Base-by-base conservation (phyloP, 768 basidiomycete genomes). In the Boletus eberwhitei region DNA sequence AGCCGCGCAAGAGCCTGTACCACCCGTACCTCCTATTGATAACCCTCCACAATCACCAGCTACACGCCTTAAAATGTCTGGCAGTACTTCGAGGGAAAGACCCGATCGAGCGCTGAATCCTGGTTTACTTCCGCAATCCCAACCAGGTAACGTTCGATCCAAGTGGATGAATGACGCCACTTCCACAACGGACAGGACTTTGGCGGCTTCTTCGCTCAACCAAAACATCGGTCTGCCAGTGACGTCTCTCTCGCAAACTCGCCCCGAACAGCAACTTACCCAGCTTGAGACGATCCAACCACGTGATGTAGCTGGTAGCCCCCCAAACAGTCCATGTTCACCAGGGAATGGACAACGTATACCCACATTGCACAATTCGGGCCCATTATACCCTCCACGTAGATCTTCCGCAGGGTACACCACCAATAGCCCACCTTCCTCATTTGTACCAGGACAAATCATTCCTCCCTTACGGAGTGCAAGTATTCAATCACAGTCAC, bases 1-100 rank as follows among this genome's bases (percentile, higher is more conserved):
- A 31, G 74, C 76, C 19, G 76, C 82, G 14, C 87, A 85, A 65
- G 81, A 79, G 49, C 82, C 85, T 38, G 79, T 86, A 6, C 88
- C 89, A 4, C 87, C 87, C 4, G 65, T 89, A 48, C 86, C 87
- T 6, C 67, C 79, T 8, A 59, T 82, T 24, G 73, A 70, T 52
- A 65, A 63, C 26, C 60, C 67, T 37, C 65, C 72, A 54, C 69
- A 71, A 39, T 63, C 58, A 21, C 58, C 66, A 32, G 46, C 51
- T n/a, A 48, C 49, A 2, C 59, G 43, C 37, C 31, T 49, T 1
- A 48, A 31, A 21, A 34, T 41, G 8, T 45, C 45, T 31, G 53
- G 31, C 29, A 36, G 46, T 44, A 38, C 34, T 29, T 44, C 40
- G 16, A 54, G 57, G 24, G 58, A 64, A 42, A 58, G 61, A 45